Evolutionary conservation across 352 stramenopile species (phyloP).

Genomic region (Aphanomyces euteiches): DNA sequence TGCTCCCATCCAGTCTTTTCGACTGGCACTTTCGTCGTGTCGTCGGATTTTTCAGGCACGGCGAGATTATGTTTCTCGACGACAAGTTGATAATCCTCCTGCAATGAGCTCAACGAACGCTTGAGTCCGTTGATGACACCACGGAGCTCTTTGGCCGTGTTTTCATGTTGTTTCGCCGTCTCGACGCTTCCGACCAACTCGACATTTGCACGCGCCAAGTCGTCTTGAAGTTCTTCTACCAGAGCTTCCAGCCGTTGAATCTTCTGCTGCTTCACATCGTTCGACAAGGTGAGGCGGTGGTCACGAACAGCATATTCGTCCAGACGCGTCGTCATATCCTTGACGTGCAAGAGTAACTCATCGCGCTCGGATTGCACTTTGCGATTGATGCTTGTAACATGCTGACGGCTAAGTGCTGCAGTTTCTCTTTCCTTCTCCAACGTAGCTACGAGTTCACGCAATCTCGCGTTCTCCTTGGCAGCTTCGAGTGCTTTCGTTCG

Average conservation of each 20-base stretch:
- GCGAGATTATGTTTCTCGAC: background rate
- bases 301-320: conserved; percentile 6
- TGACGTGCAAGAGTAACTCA: background rate
- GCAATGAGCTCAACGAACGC: background rate
- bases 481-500: background rate
- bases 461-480: conserved; percentile 5
- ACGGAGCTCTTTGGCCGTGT: background rate
- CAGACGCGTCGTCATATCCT: background rate
- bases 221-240: background rate
- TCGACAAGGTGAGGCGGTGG: background rate
- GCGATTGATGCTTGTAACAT: background rate
- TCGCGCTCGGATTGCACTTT: conserved; percentile 13
- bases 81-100: conserved; percentile 18
- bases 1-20: conserved; percentile 1
- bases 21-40: background rate
- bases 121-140: conserved; percentile 14
- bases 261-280: conserved; percentile 27
- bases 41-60: background rate
- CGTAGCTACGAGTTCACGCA: background rate
- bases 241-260: conserved; percentile 24
- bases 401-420: background rate
- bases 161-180: background rate
- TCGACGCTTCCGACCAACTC: background rate
- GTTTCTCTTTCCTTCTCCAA: conserved; percentile 1
- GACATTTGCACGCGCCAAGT: background rate